A percentile compares a stretch with the other conserved stretches of the same genome.
Conservation (phyloP, 805 yeast species). For the Nakazawaea peltata region DNA sequence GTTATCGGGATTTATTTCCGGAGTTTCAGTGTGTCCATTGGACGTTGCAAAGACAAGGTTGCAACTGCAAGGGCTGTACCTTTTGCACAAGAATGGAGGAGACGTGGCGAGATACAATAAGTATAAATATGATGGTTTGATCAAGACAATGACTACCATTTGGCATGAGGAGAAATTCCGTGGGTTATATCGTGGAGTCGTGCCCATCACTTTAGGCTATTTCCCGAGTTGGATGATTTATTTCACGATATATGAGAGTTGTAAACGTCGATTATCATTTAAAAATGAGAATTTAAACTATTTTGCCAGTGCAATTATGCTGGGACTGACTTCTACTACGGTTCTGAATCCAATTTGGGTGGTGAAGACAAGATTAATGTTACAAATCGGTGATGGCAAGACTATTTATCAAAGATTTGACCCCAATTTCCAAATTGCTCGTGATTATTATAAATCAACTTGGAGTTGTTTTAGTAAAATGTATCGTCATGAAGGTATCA, state of each 20-base stretch:
- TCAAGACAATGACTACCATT: constrained; percentile 60
- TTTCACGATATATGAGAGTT: constrained; percentile 80
- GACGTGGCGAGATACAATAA: not conserved
- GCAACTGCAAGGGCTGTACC: constrained; percentile 77
- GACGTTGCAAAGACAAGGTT: constrained; percentile 93
- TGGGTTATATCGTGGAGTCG: constrained; percentile 85
- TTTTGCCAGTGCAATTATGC: constrained; percentile 65
- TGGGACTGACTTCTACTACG: constrained; percentile 82
- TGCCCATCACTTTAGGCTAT: constrained; percentile 90
- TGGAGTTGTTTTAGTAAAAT: constrained; percentile 77
- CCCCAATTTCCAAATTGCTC: constrained; percentile 11
- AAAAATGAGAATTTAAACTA: constrained; percentile 22
- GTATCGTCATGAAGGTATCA: constrained; percentile 70
- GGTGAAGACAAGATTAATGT: constrained; percentile 89
- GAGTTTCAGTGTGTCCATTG: constrained; percentile 85
- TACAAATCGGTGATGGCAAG: constrained; percentile 51
- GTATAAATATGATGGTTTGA: constrained; percentile 44
- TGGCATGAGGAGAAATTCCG: constrained; percentile 68
- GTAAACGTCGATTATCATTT: constrained; percentile 33
- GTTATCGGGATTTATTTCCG: constrained; percentile 85
- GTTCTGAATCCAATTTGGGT: constrained; percentile 97
- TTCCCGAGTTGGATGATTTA: constrained; percentile 98
- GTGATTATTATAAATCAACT: constrained; percentile 60
- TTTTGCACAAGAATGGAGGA: constrained; percentile 14
- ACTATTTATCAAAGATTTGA: constrained; percentile 27